phyloP scores from a whole-genome alignment of 2,329 filamentous ascomycete species.

The Cladorrhinum sp. region DNA sequence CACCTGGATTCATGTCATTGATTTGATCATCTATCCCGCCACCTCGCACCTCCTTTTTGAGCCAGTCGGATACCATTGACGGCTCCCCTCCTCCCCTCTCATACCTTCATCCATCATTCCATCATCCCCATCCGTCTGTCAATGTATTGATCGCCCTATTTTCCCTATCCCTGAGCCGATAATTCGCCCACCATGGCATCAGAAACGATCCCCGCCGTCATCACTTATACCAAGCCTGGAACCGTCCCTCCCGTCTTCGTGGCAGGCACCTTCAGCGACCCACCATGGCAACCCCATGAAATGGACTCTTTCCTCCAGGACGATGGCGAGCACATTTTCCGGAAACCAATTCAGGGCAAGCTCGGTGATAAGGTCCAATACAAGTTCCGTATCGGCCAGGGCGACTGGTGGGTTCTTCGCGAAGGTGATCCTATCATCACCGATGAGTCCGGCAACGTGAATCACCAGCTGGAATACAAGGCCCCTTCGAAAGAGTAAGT shows the following conservation, averaged over 20 bases:
- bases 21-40: neutral
- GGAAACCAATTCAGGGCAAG: constrained; percentile 51
- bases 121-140: neutral
- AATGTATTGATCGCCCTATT: neutral
- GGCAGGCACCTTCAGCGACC: constrained; percentile 64
- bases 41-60: neutral
- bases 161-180: neutral
- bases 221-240: constrained; percentile 60
- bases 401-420: constrained; percentile 69
- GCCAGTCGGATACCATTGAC: neutral
- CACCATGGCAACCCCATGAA: constrained; percentile 64
- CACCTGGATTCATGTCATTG: neutral
- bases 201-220: constrained; percentile 45
- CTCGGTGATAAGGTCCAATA: constrained; percentile 65
- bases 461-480: constrained; percentile 41
- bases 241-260: constrained; percentile 66
- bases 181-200: constrained; percentile 33
- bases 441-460: constrained; percentile 46
- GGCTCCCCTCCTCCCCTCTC: neutral
- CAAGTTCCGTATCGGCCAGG: constrained; percentile 67
- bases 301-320: constrained; percentile 55
- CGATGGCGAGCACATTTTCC: constrained; percentile 57
- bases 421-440: constrained; percentile 53
- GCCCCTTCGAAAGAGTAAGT: constrained; percentile 9
- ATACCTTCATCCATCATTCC: neutral